These are phyloP conservation scores for Aspergillus funiculosus DNA, from an alignment of 495 filamentous ascomycete genomes.

Conservation along the genomic window DNA sequence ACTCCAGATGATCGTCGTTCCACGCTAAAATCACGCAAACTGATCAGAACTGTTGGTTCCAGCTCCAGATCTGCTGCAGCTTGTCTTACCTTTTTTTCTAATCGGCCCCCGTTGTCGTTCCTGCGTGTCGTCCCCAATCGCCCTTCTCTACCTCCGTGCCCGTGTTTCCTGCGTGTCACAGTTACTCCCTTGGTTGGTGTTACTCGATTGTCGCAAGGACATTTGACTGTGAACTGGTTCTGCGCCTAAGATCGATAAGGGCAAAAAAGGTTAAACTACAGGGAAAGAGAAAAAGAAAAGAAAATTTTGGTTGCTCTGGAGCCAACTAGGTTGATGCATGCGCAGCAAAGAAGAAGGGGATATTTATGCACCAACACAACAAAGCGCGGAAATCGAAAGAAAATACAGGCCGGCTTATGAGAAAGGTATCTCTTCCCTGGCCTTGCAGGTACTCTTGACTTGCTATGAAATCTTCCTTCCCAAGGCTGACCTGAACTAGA, in stretches of 20 bases:
- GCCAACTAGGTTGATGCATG: not conserved
- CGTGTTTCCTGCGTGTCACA: slow-evolving; percentile 1
- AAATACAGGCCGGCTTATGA: not conserved
- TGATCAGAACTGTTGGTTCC: slow-evolving; percentile 4
- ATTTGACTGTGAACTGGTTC: not conserved
- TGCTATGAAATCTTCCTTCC: too few relatives aligned
- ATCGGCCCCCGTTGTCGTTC: not conserved
- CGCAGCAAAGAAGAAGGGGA: not conserved
- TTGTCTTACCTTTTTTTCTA: not conserved
- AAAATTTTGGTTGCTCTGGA: not conserved
- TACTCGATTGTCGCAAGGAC: not conserved
- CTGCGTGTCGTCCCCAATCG: not conserved
- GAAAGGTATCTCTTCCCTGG: not conserved
- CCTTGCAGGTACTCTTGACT: too few relatives aligned
- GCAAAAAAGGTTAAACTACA: not conserved
- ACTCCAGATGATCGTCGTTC: not conserved
- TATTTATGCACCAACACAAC: not conserved
- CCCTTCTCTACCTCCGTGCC: slow-evolving; percentile 1
- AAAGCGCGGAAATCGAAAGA: not conserved
- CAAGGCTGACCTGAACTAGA: too few relatives aligned
- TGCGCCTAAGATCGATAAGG: not conserved
- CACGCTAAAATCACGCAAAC: slow-evolving; percentile 14
- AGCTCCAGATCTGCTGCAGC: slow-evolving; percentile 1
- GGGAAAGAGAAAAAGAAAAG: not conserved
- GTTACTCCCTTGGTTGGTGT: not conserved